A percentile compares a stretch with the other conserved stretches of the same genome.
These are phyloP conservation scores for Elsinoe batatas DNA, from an alignment of 2,329 filamentous ascomycete species.

Conservation along the genomic window DNA sequence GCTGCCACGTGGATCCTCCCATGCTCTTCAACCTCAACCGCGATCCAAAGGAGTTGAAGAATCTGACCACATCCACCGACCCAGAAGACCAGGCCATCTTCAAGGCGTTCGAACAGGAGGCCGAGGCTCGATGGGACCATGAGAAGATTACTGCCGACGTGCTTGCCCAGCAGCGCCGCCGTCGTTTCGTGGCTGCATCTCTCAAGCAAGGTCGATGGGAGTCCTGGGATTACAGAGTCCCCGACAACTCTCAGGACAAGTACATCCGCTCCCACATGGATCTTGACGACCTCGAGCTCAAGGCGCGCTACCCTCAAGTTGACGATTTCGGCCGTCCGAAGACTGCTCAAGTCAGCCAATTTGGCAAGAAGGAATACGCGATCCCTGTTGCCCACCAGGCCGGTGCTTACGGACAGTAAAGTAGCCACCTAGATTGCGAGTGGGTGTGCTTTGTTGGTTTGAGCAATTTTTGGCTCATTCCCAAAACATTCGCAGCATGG, in stretches of 20 bases:
- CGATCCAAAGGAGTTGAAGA: conserved; percentile 69
- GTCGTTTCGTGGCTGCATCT: conserved; percentile 69
- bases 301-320: conserved; percentile 58
- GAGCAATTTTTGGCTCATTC: background rate
- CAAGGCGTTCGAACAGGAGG: conserved; percentile 62
- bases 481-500: conserved; percentile 1
- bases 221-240: conserved; percentile 77
- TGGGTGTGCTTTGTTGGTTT: background rate
- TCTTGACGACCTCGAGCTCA: conserved; percentile 69
- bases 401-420: conserved; percentile 26
- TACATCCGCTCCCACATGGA: conserved; percentile 80
- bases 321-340: conserved; percentile 33
- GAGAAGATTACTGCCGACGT: conserved; percentile 65
- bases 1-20: conserved; percentile 70
- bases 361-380: conserved; percentile 16
- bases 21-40: conserved; percentile 71
- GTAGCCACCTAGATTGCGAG: background rate
- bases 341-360: conserved; percentile 14
- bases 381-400: conserved; percentile 24
- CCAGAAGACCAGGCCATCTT: conserved; percentile 32
- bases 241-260: conserved; percentile 52
- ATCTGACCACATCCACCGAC: conserved; percentile 46
- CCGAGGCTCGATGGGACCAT: conserved; percentile 69
- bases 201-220: conserved; percentile 66
- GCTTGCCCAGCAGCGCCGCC: conserved; percentile 65